Base-by-base conservation (phyloP, 169 alveolate species). In the Plasmodium vinckei region DNA sequence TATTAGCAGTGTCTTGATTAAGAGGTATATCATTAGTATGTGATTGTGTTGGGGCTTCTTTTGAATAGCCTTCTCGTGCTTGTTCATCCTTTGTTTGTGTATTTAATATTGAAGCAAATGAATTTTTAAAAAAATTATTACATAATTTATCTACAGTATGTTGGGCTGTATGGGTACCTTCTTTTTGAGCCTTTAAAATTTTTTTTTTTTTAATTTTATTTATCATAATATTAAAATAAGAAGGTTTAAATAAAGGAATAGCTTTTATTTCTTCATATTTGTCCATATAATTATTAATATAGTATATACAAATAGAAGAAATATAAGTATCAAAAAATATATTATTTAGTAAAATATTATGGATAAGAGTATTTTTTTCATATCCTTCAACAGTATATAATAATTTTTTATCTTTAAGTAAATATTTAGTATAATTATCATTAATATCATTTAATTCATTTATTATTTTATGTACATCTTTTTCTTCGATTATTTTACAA, bases 131-230 rank as follows among this genome's bases (percentile, higher is more conserved):
- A 56, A 82, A 82, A 21, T 65, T 82, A 42, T 82, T 82, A 27
- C 90, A 82, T 60, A 82, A 39, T 7, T 68, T 82, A 42, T 82
- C 90, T 6, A 82, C 90, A 47, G 90, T 82, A 59, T 82, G 90
- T 21, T 64, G 57, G 0, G 17, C 13, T 56, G 15, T 44, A 1
- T 12, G 25, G 1, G 23, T 19, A 19, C 42, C 46, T 21, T 19
- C 25, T 71, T 82, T 82, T 54, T 44, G 9, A 42, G 67, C 63
- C 9, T 46, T 17, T 7, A 65, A 46, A 21, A 61, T 57, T 60
- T 82, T 82, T 59, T 19, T 82, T 60, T 60, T 67, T 6, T 47
- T 67, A 10, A 82, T 82, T 9, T 42, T 72, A 13, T 46, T 49
- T 15, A 51, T 71, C 33, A 82, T 49, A 19, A 68, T 5, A 49